Conservation (phyloP, 1,139 yeast species). For the Scheffersomyces parashehatae region DNA sequence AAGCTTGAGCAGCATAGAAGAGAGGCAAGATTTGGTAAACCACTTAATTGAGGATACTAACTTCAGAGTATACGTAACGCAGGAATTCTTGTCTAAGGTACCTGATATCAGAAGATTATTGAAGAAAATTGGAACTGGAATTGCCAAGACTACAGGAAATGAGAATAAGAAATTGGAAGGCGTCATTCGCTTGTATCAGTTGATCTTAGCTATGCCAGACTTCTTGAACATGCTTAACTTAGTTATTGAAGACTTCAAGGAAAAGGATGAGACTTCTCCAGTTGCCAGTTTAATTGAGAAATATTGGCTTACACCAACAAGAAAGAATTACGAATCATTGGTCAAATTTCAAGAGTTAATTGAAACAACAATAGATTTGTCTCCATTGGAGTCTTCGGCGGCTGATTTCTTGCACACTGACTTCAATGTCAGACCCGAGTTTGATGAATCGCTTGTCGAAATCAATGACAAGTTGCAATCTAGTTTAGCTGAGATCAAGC, state of each 20-base stretch:
- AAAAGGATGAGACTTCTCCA: constrained; percentile 14
- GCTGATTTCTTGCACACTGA: constrained; percentile 48
- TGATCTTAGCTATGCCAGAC: constrained; percentile 70
- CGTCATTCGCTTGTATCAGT: constrained; percentile 85
- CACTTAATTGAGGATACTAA: constrained; percentile 69
- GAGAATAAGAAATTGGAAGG: constrained; percentile 69
- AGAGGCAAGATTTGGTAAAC: constrained; percentile 74
- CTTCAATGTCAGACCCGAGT: constrained; percentile 85
- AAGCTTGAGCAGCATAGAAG: constrained; percentile 53
- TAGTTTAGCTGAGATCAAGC: constrained; percentile 55
- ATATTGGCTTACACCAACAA: constrained; percentile 62
- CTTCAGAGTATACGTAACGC: constrained; percentile 63
- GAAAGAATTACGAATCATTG: constrained; percentile 50
- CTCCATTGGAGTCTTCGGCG: constrained; percentile 64
- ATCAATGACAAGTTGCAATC: constrained; percentile 59
- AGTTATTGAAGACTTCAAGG: constrained; percentile 31
- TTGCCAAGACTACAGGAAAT: constrained; percentile 35
- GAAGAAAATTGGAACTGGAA: constrained; percentile 55
- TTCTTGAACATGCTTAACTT: constrained; percentile 52
- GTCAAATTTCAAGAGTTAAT: constrained; percentile 78
- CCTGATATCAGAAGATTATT: constrained; percentile 82
- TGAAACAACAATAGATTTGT: constrained; percentile 87
- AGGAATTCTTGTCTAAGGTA: constrained; percentile 65
- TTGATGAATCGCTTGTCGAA: constrained; percentile 71
- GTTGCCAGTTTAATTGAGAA: constrained; percentile 36